Evolutionary conservation across 768 basidiomycete genomes (phyloP), one percentile per base, ranked within the genome.

Genomic region (Lentinus tigrinus): DNA sequence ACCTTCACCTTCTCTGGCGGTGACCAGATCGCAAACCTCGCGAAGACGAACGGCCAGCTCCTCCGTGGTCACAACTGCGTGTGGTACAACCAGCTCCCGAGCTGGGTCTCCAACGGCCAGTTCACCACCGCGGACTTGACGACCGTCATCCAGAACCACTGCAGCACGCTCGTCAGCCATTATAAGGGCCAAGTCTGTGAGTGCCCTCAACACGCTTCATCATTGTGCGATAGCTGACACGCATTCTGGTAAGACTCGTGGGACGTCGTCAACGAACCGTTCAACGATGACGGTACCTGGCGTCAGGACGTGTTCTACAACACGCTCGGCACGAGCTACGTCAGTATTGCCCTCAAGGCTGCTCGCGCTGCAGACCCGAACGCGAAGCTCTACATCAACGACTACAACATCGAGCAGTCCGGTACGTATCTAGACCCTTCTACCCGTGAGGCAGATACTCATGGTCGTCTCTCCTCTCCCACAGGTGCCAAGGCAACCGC

Each of bases 231-330:
- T 31, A 31, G 31, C 31, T 31, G 31, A 31, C 31, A 31, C 11
- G 31, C 11, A 31, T 31, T 11, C 7, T 31, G 6, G 7, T 31
- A 31, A 31, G 31, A 31, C 31, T 31, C 31, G 7, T 31, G 31
- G 31, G 31, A 31, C 31, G 31, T 31, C 11, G 31, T 31, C 7
- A 31, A 31, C 31, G 66, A 85, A 67, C 77, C 81, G 10, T 82
- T 85, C 73, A 81, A 84, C 62, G 85, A 85, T 31, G 76, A 85
- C 62, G 84, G 85, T 19, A 83, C 81, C 9, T 83, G 74, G 70
- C 78, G 84, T 42, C 54, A 70, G 19, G 72, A 77, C 52, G 76
- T 86, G 16, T 87, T 84, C 73, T 83, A 74, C 71, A 75, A 76
- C 60, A 78, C 77, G 2, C 74, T 79, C 24, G 78, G 78, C n/a